phyloP scores from a whole-genome alignment of 2,329 filamentous ascomycete genomes.

The Fusarium praegraminearum region DNA sequence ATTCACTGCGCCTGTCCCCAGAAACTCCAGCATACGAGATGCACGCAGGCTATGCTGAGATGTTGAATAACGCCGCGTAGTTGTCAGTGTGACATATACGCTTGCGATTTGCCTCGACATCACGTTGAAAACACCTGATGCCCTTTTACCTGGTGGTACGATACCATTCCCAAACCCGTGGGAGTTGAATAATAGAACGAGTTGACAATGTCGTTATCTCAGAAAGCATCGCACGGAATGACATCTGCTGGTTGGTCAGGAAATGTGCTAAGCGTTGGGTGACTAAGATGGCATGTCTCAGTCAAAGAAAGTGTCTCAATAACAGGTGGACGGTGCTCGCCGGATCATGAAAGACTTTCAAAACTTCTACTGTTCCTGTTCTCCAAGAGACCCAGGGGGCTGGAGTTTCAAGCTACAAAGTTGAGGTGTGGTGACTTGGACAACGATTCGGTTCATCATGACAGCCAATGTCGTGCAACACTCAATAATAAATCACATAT shows the following conservation, averaged over 20 bases:
- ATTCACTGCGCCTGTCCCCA: conserved; percentile 22
- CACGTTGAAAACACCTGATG: neutral
- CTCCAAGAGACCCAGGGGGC: neutral
- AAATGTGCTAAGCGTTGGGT: conserved; percentile 8
- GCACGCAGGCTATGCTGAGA: conserved; percentile 13
- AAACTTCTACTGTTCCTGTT: conserved; percentile 1
- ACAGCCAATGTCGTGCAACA: conserved; percentile 13
- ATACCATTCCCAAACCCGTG: neutral
- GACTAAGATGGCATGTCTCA: conserved; percentile 34
- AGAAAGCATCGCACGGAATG: neutral
- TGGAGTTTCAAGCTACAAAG: conserved; percentile 31
- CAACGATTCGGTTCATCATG: conserved; percentile 18
- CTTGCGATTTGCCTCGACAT: neutral
- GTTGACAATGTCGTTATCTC: neutral
- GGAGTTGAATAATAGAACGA: neutral
- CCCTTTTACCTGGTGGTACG: neutral
- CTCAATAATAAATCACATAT: conserved; percentile 2
- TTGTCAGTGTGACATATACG: neutral
- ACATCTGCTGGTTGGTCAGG: conserved; percentile 2
- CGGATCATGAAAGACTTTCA: conserved; percentile 9
- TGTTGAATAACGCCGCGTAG: neutral
- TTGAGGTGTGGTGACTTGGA: conserved; percentile 30
- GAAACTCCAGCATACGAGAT: conserved; percentile 20
- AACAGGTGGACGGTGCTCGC: conserved; percentile 13
- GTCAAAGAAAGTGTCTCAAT: conserved; percentile 21